Base-by-base conservation (phyloP, 352 stramenopile genomes). In the Blastocystis hominis region DNA sequence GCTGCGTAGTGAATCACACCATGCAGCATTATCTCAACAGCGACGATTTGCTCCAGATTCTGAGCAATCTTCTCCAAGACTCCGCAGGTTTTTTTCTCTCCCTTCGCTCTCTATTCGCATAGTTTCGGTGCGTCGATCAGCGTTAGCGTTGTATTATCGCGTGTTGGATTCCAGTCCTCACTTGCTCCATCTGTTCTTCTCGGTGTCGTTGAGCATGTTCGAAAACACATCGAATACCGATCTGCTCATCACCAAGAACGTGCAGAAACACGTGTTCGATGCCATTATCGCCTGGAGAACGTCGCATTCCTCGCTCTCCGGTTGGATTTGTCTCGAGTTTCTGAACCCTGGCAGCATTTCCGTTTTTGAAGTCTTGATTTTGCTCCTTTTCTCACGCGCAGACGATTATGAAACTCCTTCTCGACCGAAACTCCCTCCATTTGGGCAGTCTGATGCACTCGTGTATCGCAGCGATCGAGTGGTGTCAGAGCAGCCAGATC, bases 191-290 rank as follows among this genome's bases (percentile, higher is more conserved):
- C 56, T 84, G 9, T 84, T 84, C 55, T 84, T 84, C 50, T 64
- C 72, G 2, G 62, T 84, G 24, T 66, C 72, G 24, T 46, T 84
- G 20, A 44, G 47, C 13, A 69, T 84, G 55, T 84, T 84, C 46
- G 72, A 84, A 24, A 84, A 64, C 30, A 54, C 72, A 10, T 36
- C 47, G 15, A 84, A 84, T 40, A 68, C 50, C 17, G 72, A 84
- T 46, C 24, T 17, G 6, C 13, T 84, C 2, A 84, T 84, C 24
- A 38, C 46, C 34, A 84, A 84, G 0, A 84, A 84, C 55, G 30
- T 63, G 9, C 53, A 84, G 40, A 47, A 34, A 38, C 68, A 68
- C 40, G 72, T 84, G 3, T 53, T 84, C 55, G 72, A 64, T 13
- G 7, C 17, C 40, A 68, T 84, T 17, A 84, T 69, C 44, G n/a